Evolutionary conservation across 371 early-diverging fungal genomes (phyloP), one percentile per base, ranked within the genome.

Genomic region (Conidiobolus incongruus): DNA sequence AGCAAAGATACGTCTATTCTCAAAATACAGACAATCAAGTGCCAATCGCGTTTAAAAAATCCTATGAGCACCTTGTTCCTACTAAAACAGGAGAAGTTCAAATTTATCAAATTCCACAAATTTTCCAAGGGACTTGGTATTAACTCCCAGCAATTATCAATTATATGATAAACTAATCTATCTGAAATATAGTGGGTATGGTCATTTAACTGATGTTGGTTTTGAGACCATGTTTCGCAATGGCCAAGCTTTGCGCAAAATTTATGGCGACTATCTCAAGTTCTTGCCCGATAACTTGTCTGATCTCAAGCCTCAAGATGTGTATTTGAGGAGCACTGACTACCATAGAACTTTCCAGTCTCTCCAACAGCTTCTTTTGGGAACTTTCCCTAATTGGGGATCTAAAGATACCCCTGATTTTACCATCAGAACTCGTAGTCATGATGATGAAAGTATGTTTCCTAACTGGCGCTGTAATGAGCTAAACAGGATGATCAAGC

Each of bases 151-250:
- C 33, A n/a, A 12, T 30, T 7, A 43, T 11, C 12, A 10, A 6
- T 6, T 13, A 19, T 10, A 13, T 10, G 10, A 16, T 22, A n/a
- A n/a, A n/a, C n/a, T n/a, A n/a, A n/a, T n/a, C n/a, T n/a, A n/a
- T n/a, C n/a, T n/a, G n/a, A n/a, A n/a, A n/a, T 52, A 33, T 40
- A 74, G 81, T 44, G 65, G 59, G 22, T 70, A 58, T 49, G 81
- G 84, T 7, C 85, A 84, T 52, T 61, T 84, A 43, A 84, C 81
- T 5, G 76, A 77, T 47, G 44, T 63, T 4, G 85, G 85, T 20
- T 72, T 81, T 46, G 37, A 51, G 10, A 67, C 64, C 46, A 62
- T 81, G 70, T 48, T 59, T 1, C 34, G 43, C 0, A 45, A 75
- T 12, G 85, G 85, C 21, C 50, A 50, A 11, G 58, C 62, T 23